phyloP scores from a whole-genome alignment of 805 yeast genomes.

The Saturnispora galanensis region DNA sequence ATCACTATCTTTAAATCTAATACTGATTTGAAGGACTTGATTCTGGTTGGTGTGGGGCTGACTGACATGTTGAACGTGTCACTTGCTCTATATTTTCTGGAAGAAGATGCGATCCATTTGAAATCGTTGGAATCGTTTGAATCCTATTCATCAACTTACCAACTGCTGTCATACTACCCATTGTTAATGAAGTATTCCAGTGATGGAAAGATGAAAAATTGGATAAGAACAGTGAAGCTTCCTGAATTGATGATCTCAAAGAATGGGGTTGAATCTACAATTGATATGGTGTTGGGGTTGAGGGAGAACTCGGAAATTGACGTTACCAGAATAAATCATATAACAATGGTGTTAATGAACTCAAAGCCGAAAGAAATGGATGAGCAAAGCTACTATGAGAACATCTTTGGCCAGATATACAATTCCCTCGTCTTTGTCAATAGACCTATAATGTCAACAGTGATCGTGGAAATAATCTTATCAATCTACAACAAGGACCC shows the following conservation, averaged over 20 bases:
- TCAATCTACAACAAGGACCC: conserved; percentile 41
- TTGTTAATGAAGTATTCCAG: conserved; percentile 28
- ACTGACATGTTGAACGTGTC: conserved; percentile 48
- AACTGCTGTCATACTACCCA: conserved; percentile 51
- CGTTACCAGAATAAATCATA: conserved; percentile 54
- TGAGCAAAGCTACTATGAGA: conserved; percentile 41
- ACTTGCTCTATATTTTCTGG: conserved; percentile 31
- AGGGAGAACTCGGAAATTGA: conserved; percentile 64
- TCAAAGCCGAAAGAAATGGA: conserved; percentile 47
- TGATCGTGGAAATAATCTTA: conserved; percentile 46
- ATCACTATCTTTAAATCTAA: conserved; percentile 27
- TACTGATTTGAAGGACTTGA: conserved; percentile 42
- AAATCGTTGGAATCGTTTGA: conserved; percentile 24
- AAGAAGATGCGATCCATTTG: conserved; percentile 2
- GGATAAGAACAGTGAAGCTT: conserved; percentile 37
- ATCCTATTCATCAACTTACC: conserved; percentile 50
- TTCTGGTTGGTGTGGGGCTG: conserved; percentile 57
- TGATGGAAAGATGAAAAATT: conserved; percentile 14
- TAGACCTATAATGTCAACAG: conserved; percentile 49
- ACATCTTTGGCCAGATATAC: conserved; percentile 57
- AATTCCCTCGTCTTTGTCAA: conserved; percentile 48
- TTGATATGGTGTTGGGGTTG: conserved; percentile 70
- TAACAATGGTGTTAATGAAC: conserved; percentile 50
- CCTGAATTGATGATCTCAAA: conserved; percentile 40
- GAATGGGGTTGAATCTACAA: conserved; percentile 57